A percentile compares a stretch with the other conserved stretches of the same genome.
phyloP scores from a whole-genome alignment of 176 grass and related monocot species.

The Triticum turgidum region DNA sequence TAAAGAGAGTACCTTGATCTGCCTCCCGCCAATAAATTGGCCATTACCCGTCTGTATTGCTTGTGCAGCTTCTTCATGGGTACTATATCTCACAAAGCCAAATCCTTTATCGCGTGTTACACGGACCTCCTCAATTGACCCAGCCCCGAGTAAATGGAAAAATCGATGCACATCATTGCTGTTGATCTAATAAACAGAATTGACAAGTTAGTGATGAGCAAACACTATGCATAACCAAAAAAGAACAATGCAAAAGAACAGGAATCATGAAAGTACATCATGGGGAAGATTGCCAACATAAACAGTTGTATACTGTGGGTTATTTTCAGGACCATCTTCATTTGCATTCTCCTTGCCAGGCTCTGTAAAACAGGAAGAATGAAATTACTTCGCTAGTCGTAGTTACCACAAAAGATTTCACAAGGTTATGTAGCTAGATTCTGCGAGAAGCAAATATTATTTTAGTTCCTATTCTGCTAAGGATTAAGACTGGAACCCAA shows the following conservation, averaged over 20 bases:
- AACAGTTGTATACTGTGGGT: constrained; percentile 88
- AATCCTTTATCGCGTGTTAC: constrained; percentile 96
- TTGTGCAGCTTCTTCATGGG: constrained; percentile 82
- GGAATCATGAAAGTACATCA: constrained; percentile 43
- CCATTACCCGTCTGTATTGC: constrained; percentile 89
- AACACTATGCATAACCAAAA: background rate
- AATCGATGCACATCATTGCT: constrained; percentile 74
- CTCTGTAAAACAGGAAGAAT: constrained; percentile 41
- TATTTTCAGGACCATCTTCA: constrained; percentile 87
- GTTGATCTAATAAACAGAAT: constrained; percentile 40
- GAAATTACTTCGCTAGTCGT: constrained; percentile 7
- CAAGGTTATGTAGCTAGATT: background rate
- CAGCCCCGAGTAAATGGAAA: constrained; percentile 77
- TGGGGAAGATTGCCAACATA: constrained; percentile 97
- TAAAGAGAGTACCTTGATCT: constrained; percentile 69
- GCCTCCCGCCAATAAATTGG: constrained; percentile 68
- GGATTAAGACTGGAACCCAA: background rate
- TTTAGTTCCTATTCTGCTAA: background rate
- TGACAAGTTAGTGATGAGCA: background rate
- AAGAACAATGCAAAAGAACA: constrained; percentile 5
- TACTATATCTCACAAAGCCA: constrained; percentile 95
- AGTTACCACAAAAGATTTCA: background rate
- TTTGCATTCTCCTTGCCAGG: constrained; percentile 59
- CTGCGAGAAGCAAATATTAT: background rate
- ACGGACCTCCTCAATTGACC: constrained; percentile 90